phyloP scores from a whole-genome alignment of 2,329 filamentous ascomycete species.

The Colletotrichum viniferum region DNA sequence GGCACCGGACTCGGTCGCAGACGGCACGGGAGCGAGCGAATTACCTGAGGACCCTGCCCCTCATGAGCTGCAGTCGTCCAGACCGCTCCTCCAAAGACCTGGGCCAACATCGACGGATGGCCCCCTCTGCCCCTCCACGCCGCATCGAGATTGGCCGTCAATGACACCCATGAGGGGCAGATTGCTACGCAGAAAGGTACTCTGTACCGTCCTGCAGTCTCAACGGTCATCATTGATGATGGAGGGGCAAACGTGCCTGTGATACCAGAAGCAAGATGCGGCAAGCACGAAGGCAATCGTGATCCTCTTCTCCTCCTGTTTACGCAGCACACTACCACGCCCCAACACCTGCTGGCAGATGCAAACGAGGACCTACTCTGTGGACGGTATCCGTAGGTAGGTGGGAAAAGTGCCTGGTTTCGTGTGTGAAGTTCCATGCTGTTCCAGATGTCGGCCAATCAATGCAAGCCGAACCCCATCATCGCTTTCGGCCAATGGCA shows the following conservation, averaged over 20 bases:
- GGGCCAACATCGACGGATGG: not conserved
- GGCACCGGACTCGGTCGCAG: not conserved
- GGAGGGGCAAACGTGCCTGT: not conserved
- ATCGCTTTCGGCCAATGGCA: not conserved
- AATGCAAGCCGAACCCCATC: conserved; percentile 2
- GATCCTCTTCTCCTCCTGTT: not conserved
- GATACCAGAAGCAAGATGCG: not conserved
- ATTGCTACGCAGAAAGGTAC: not conserved
- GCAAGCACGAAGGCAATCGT: not conserved
- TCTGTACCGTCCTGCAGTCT: not conserved
- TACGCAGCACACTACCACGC: not conserved
- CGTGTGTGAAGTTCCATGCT: conserved; percentile 21
- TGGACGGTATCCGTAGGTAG: not conserved
- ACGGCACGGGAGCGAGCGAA: not conserved
- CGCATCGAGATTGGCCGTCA: not conserved
- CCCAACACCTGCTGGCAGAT: not conserved
- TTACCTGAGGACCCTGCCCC: not conserved
- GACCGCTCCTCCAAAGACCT: conserved; percentile 10
- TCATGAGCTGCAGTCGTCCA: not conserved
- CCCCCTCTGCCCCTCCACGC: not conserved
- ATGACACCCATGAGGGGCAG: conserved; percentile 5
- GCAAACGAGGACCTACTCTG: not conserved
- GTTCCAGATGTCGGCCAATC: conserved; percentile 21
- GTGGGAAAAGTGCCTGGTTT: conserved; percentile 8
- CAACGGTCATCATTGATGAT: not conserved